phyloP scores from a whole-genome alignment of 495 filamentous ascomycete species.

The Podospora pseudocomata region DNA sequence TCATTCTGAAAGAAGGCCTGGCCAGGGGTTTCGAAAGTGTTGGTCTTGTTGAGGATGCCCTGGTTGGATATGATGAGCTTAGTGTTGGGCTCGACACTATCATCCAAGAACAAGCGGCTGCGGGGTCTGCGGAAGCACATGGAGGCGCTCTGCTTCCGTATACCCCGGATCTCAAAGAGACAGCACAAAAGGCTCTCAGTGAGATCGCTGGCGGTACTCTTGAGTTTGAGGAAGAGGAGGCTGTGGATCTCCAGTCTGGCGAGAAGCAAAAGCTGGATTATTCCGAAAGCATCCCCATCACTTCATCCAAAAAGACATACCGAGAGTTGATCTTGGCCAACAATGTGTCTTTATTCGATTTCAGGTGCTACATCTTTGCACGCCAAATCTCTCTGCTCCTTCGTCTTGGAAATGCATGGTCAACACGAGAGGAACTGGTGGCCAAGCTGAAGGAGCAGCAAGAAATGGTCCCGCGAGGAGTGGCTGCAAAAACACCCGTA shows the following conservation, averaged over 20 bases:
- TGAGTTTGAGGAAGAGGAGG: slow-evolving; percentile 43
- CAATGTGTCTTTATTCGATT: slow-evolving; percentile 96
- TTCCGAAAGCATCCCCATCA: slow-evolving; percentile 60
- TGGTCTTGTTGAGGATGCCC: slow-evolving; percentile 89
- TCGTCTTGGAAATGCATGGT: slow-evolving; percentile 69
- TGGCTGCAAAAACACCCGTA: slow-evolving; percentile 45
- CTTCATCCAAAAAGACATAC: slow-evolving; percentile 73
- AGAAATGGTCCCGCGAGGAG: slow-evolving; percentile 48
- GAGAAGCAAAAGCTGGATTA: slow-evolving; percentile 27
- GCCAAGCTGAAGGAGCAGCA: slow-evolving; percentile 57
- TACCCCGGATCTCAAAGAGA: slow-evolving; percentile 66
- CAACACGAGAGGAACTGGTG: slow-evolving; percentile 52
- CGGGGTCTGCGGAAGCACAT: slow-evolving; percentile 53
- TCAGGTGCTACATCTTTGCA: slow-evolving; percentile 89
- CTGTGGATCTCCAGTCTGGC: slow-evolving; percentile 47
- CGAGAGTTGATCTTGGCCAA: slow-evolving; percentile 91
- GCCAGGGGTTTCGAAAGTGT: slow-evolving; percentile 94
- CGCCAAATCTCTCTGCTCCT: slow-evolving; percentile 81
- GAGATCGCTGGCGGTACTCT: slow-evolving; percentile 31
- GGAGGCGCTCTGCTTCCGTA: slow-evolving; percentile 62
- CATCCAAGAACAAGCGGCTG: slow-evolving; percentile 65
- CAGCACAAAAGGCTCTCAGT: slow-evolving; percentile 48
- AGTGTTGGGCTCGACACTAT: slow-evolving; percentile 78
- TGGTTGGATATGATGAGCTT: slow-evolving; percentile 90
- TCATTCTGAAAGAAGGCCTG: slow-evolving; percentile 92